Evolutionary conservation across 495 filamentous ascomycete genomes (phyloP).

Genomic region (Aspergillus cavernicola): DNA sequence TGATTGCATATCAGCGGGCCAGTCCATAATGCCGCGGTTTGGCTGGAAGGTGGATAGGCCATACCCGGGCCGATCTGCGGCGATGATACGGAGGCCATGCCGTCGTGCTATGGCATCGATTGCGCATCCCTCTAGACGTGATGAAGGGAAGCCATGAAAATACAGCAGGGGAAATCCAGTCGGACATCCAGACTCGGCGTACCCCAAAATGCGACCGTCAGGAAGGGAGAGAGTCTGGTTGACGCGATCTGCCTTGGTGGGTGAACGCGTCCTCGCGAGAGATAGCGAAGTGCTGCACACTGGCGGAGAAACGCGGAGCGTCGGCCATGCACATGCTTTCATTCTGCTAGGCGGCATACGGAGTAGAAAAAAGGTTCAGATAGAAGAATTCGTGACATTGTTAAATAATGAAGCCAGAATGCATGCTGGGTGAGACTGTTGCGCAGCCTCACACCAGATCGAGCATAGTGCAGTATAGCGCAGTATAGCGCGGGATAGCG

Average conservation of each 20-base stretch:
- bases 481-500: no score
- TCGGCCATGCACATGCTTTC: no score
- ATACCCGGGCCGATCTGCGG: conserved; percentile 41
- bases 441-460: not conserved
- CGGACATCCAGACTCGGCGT: conserved; percentile 38
- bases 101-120: conserved; percentile 23
- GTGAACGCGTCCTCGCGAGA: not conserved
- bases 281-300: not conserved
- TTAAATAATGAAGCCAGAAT: no score
- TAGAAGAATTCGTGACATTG: not conserved
- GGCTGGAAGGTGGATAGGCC: conserved; percentile 39
- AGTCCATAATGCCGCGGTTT: conserved; percentile 34
- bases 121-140: conserved; percentile 36
- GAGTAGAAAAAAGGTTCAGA: no score
- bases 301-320: not conserved
- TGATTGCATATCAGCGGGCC: conserved; percentile 34
- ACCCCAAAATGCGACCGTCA: conserved; percentile 37
- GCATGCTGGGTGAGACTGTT: no score
- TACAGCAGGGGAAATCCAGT: conserved; percentile 31
- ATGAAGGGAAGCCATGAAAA: conserved; percentile 44
- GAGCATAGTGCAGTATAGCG: no score
- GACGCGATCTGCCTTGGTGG: not conserved
- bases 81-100: conserved; percentile 35
- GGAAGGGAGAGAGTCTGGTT: conserved; percentile 32
- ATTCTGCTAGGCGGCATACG: no score